phyloP scores from a whole-genome alignment of 306 rosid species.

The Glycine latifolia region DNA sequence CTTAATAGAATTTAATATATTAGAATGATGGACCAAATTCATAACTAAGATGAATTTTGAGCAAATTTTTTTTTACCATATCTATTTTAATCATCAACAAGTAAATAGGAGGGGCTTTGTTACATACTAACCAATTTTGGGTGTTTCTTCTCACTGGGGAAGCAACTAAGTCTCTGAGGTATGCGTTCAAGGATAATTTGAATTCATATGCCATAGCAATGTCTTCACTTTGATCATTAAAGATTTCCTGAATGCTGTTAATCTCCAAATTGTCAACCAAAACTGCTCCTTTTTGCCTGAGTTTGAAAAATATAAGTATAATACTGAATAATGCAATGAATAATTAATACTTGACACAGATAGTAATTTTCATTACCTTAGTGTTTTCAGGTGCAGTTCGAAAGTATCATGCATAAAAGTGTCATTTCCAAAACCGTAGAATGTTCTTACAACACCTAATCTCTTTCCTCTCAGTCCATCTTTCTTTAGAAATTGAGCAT shows the following conservation, averaged over 20 bases:
- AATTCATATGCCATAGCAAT: conserved; percentile 59
- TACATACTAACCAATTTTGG: conserved; percentile 48
- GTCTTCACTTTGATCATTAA: conserved; percentile 42
- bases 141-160: conserved; percentile 58
- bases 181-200: conserved; percentile 59
- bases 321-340: background rate
- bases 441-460: conserved; percentile 56
- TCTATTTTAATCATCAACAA: too few species aligned
- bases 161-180: conserved; percentile 53
- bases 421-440: conserved; percentile 40
- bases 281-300: conserved; percentile 61
- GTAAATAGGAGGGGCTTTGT: background rate
- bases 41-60: too few species aligned
- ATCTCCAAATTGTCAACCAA: conserved; percentile 59
- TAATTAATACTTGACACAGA: background rate
- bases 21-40: too few species aligned
- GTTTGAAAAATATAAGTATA: conserved; percentile 3
- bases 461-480: conserved; percentile 73
- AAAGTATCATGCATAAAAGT: conserved; percentile 45
- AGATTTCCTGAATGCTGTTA: conserved; percentile 31
- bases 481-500: conserved; percentile 59
- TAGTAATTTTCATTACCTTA: conserved; percentile 60
- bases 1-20: too few species aligned
- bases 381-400: conserved; percentile 50
- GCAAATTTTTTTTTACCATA: too few species aligned